These are phyloP conservation scores for Yamagishiella unicocca DNA, from an alignment of 139 green algal genomes.

Conservation along the genomic window DNA sequence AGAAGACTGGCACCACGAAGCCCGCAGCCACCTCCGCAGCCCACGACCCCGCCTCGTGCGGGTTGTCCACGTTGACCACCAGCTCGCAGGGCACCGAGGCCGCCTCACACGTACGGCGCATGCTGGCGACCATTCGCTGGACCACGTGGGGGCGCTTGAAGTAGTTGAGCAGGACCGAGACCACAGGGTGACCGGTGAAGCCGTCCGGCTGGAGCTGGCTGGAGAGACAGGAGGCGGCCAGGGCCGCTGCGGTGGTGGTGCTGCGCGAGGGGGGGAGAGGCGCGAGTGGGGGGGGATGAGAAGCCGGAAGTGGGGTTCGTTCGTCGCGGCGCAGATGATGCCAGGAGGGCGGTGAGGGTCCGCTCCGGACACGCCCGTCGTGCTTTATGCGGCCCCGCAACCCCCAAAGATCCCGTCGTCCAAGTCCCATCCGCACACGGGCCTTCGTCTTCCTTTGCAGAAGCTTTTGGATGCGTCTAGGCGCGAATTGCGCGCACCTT, in stretches of 20 bases:
- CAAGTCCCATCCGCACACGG: too few species aligned
- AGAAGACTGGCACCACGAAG: conserved; percentile 47
- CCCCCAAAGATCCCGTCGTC: background rate
- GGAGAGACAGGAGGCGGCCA: background rate
- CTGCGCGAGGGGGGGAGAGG: background rate
- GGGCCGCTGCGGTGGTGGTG: background rate
- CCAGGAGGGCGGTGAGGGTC: background rate
- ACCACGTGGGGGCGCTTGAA: conserved; percentile 33
- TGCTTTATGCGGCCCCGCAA: background rate
- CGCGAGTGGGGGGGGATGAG: too few species aligned
- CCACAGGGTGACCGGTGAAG: background rate
- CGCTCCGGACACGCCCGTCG: background rate
- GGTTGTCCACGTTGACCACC: conserved; percentile 52
- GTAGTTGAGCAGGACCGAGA: conserved; percentile 34
- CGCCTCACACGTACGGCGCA: background rate
- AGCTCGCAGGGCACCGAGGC: conserved; percentile 10
- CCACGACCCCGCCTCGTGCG: conserved; percentile 34
- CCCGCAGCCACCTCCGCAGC: background rate
- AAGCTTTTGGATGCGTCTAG: too few species aligned
- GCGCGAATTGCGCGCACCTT: conserved; percentile 10
- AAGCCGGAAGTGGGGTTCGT: background rate
- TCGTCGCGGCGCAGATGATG: background rate
- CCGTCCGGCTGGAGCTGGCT: background rate
- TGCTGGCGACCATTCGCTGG: background rate
- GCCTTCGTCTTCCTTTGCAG: too few species aligned